phyloP scores from a whole-genome alignment of 202 grass and related monocot genomes.

The Hordeum pubiflorum region DNA sequence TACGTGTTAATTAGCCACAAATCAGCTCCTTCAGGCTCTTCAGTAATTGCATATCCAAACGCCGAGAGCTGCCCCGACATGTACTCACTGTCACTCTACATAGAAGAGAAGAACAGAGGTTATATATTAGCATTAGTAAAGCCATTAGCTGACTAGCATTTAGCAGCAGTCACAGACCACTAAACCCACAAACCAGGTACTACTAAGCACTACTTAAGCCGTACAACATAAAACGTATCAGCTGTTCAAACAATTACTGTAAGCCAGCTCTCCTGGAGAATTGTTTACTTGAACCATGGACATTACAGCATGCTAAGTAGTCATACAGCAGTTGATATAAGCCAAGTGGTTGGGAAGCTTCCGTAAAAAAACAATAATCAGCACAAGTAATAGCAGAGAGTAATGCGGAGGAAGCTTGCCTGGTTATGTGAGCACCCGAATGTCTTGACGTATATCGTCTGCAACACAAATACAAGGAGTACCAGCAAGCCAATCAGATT shows the following conservation, averaged over 20 bases:
- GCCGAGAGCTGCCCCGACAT: constrained; percentile 92
- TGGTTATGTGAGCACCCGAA: constrained; percentile 97
- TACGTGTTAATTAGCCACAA: constrained; percentile 99
- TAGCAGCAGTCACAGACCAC: not conserved
- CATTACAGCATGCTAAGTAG: not conserved
- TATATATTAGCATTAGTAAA: not conserved
- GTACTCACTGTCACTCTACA: constrained; percentile 96
- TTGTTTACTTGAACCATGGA: not conserved
- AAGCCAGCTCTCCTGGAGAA: not conserved
- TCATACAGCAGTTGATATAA: not conserved
- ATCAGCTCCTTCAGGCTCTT: constrained; percentile 85
- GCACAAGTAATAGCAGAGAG: not conserved
- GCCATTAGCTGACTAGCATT: not conserved
- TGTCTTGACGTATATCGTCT: constrained; percentile 92
- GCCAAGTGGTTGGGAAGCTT: not conserved
- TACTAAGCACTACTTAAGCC: not conserved
- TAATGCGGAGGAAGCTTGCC: constrained; percentile 33
- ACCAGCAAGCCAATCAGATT: not conserved
- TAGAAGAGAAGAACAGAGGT: not conserved
- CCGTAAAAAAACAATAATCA: not conserved
- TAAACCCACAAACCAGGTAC: not conserved
- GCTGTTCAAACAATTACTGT: not conserved
- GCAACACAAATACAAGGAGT: constrained; percentile 17
- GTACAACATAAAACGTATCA: not conserved
- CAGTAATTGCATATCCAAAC: constrained; percentile 74